Conservation (phyloP, 441 rosid species). For the Adansonia gregorii region DNA sequence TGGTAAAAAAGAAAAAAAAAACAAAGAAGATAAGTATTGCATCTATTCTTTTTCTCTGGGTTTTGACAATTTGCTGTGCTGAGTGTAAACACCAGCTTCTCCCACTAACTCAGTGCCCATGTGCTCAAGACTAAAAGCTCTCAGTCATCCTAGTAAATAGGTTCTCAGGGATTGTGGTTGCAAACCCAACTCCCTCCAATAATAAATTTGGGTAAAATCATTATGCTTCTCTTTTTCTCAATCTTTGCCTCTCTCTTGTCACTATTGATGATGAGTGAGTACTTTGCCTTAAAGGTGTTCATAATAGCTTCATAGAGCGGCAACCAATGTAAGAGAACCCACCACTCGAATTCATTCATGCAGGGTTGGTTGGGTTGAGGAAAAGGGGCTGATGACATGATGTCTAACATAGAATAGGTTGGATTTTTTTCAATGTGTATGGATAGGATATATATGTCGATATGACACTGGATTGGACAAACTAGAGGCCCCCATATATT, state of each 20-base stretch:
- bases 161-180: constrained; percentile 39
- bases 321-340: constrained; percentile 50
- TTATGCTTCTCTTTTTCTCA: constrained; percentile 17
- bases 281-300: constrained; percentile 39
- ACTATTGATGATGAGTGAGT: constrained; percentile 21
- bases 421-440: background rate
- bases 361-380: constrained; percentile 2
- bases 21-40: constrained; percentile 13
- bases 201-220: constrained; percentile 36
- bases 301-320: constrained; percentile 45
- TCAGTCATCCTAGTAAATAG: constrained; percentile 32
- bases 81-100: constrained; percentile 20
- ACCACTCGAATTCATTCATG: constrained; percentile 46
- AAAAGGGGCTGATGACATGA: background rate
- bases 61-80: constrained; percentile 26
- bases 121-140: constrained; percentile 11
- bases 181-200: constrained; percentile 40
- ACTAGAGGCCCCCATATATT: constrained; percentile 16
- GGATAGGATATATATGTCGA: constrained; percentile 26
- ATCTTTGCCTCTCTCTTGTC: constrained; percentile 19
- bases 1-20: too few species aligned
- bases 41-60: constrained; percentile 15
- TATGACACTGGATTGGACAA: constrained; percentile 34
- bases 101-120: constrained; percentile 40
- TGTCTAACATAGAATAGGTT: background rate